Conservation (phyloP, 176 grass and related monocot genomes). For the Hordeum marinum region DNA sequence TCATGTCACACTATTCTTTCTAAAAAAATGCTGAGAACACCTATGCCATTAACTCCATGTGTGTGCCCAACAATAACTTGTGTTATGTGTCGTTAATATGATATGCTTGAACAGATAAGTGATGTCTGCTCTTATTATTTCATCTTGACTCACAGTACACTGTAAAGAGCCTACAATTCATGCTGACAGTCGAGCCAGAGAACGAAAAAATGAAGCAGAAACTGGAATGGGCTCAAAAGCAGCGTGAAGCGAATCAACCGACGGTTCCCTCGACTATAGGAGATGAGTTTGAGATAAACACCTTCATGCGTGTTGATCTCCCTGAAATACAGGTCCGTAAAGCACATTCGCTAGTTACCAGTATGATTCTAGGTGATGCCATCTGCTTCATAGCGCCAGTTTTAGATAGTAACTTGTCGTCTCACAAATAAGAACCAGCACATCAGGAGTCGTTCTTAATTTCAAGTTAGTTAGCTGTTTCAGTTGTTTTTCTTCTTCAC, state of each 20-base stretch:
- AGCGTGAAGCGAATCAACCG: constrained; percentile 46
- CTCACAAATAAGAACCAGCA: neutral
- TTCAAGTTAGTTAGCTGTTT: neutral
- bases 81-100: neutral
- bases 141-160: constrained; percentile 61
- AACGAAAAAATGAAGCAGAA: constrained; percentile 82
- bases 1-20: neutral
- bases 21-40: neutral
- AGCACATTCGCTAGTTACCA: neutral
- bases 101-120: constrained; percentile 1
- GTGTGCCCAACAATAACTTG: neutral
- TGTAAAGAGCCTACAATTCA: constrained; percentile 73
- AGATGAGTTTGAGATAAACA: constrained; percentile 88
- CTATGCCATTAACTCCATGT: neutral
- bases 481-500: too few relatives aligned
- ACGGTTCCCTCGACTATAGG: constrained; percentile 85
- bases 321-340: constrained; percentile 74
- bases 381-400: neutral
- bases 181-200: constrained; percentile 67
- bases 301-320: constrained; percentile 88
- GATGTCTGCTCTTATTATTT: constrained; percentile 6
- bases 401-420: neutral
- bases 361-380: neutral
- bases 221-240: constrained; percentile 71
- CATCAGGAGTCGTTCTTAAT: neutral